A percentile compares a stretch with the other conserved stretches of the same genome.
phyloP scores from a whole-genome alignment of 129 eudicot genomes.

The Escallonia rubra region DNA sequence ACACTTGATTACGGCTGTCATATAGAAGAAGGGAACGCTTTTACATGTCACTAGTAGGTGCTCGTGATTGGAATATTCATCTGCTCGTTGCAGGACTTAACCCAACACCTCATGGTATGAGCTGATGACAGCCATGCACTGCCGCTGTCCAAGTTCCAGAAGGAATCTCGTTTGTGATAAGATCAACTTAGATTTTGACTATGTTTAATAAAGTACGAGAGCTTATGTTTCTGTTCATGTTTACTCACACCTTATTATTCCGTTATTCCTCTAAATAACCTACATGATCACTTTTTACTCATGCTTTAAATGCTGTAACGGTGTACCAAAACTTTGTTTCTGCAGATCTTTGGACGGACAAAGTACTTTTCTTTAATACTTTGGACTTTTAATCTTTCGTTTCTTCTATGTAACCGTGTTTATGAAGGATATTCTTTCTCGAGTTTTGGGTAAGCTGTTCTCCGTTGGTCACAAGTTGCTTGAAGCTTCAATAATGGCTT shows the following conservation, averaged over 20 bases:
- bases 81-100: too few species aligned
- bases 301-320: conserved; percentile 10
- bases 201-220: not conserved
- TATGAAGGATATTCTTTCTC: conserved; percentile 81
- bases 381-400: conserved; percentile 70
- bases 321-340: conserved; percentile 20
- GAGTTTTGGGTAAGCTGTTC: conserved; percentile 62
- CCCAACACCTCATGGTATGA: too few species aligned
- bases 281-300: not conserved
- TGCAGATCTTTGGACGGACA: conserved; percentile 74
- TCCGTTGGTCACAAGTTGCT: conserved; percentile 7
- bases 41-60: not conserved
- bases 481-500: not conserved
- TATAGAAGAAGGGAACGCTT: too few species aligned
- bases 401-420: conserved; percentile 79
- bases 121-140: too few species aligned
- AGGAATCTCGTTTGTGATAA: not conserved
- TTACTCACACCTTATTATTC: too few species aligned
- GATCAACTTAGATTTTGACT: not conserved
- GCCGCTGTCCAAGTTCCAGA: not conserved
- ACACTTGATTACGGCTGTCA: too few species aligned
- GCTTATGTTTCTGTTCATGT: too few species aligned
- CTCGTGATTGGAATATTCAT: not conserved
- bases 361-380: conserved; percentile 61
- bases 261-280: too few species aligned